Evolutionary conservation across 768 basidiomycete species (phyloP), one percentile per base, ranked within the genome.

Genomic region (Tricholoma hemisulphureum): DNA sequence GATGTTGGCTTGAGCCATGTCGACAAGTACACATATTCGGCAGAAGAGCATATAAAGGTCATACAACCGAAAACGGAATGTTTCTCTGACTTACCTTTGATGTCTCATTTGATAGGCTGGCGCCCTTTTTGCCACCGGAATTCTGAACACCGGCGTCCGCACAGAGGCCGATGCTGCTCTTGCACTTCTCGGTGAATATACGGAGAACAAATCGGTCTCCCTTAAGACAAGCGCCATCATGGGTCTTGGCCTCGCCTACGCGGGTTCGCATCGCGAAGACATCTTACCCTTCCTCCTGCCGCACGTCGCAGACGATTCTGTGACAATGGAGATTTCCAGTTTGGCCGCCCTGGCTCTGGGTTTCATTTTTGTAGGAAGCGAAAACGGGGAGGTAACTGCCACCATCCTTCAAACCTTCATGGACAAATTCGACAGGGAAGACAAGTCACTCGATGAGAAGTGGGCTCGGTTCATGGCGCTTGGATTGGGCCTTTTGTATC

Each of bases 11-110:
- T 98, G 37, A 88, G 86, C 67, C 93, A 96, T 62, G 88, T 98
- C 63, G 97, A 99, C 78, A 97, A 93, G 73, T 98, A 98, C 76
- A 93, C 95, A 21, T 98, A 98, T 69, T 95, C 93, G 0, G 75
- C 91, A 1, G 97, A 99, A 64, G 97, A 99, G 70, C 82, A 94
- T 71, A 98, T 98, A 81, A 98, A 98, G 79, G 88, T 83, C 60
- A 37, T 39, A 53, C 18, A 10, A 21, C 4, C 21, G 34, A 35
- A 52, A 13, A 16, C 28, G 16, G 4, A 26, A 18, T 2, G 21
- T 34, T 24, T 23, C 45, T 23, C 24, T 45, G 10, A 29, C 26
- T 29, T 24, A 28, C n/a, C 1, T 26, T 39, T 53, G n/a, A 51
- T 31, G 34, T 18, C 32, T 28, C 34, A 52, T 28, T 10, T 14